phyloP scores from a whole-genome alignment of 768 basidiomycete genomes.

The Pleurotus citrinopileatus region DNA sequence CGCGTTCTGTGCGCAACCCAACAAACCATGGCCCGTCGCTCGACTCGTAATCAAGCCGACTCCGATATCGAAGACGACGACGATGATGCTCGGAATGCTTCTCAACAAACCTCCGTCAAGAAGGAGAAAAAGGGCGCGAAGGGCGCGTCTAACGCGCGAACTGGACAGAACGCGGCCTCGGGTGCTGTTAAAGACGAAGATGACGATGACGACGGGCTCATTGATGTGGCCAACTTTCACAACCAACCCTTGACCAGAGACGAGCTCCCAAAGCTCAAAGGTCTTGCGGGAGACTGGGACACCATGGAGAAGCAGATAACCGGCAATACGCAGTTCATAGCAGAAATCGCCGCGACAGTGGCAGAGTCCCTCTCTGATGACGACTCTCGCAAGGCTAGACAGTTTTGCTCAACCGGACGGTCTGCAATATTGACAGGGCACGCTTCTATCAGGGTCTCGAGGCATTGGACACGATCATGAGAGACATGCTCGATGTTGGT shows the following conservation, averaged over 20 bases:
- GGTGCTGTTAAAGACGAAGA: conserved; percentile 27
- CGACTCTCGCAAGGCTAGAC: background rate
- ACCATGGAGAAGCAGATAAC: conserved; percentile 48
- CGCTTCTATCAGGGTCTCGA: conserved; percentile 41
- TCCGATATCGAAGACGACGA: background rate
- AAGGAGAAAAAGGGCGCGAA: conserved; percentile 20
- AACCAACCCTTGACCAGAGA: conserved; percentile 64
- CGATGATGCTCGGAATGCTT: background rate
- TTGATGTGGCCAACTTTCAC: conserved; percentile 59
- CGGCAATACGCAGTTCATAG: conserved; percentile 39
- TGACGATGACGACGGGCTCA: conserved; percentile 47
- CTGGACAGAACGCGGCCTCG: conserved; percentile 19
- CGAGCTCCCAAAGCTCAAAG: conserved; percentile 51
- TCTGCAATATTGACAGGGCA: background rate
- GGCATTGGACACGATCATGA: conserved; percentile 67
- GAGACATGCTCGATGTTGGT: conserved; percentile 63
- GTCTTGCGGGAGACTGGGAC: conserved; percentile 63
- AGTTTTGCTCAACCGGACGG: background rate
- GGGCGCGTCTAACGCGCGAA: conserved; percentile 15
- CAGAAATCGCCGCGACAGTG: conserved; percentile 52
- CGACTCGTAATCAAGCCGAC: no score
- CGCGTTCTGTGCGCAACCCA: no score
- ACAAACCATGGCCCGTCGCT: no score
- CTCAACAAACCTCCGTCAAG: conserved; percentile 1
- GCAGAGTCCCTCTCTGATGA: conserved; percentile 41